Base-by-base conservation (phyloP, 1,139 yeast genomes). In the Suhomyces terraborum region DNA sequence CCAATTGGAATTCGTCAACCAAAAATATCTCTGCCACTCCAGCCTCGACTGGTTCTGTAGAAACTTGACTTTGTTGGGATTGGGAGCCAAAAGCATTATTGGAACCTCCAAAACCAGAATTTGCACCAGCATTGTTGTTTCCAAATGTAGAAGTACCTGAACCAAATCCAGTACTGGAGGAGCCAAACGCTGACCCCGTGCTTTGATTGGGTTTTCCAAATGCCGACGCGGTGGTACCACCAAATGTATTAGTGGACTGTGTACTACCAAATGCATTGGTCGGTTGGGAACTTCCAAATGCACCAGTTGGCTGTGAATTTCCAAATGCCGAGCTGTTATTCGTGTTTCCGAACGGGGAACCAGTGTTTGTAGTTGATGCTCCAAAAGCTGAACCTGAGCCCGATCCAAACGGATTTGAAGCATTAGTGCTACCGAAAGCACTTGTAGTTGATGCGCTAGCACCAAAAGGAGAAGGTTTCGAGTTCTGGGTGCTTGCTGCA, bases 1-100 rank as follows among this genome's bases (percentile, higher is more conserved):
- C 96, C 19, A 88, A 59, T 12, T 62, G 60, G 54, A 88, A 89
- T 3, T 49, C 42, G 0, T 61, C 54, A 1, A 80, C 73, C 46
- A 69, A 63, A 56, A 87, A 89, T 14, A 77, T 77, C 6, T 61
- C 66, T 9, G 69, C 45, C 1, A 81, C 68, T 3, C 29, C 36
- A 4, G 27, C 19, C 14, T 18, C 32, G 20, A 32, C 22, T 13
- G 35, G 8, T 18, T 21, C 33, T 8, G 42, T n/a, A n/a, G 34
- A 28, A 2, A 37, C 19, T 18, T 23, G 27, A 17, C 25, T 38
- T 9, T 34, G 37, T 20, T 41, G 16, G 13, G 35, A 14, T 9
- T 27, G 27, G 14, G 23, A 32, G 25, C 27, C 35, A 22, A 14
- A 8, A 5, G 10, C 6, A 8, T 4, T 23, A 16, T 23, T 32